Percentiles rank a stretch among this genome's conserved stretches.
Conservation (phyloP, 495 filamentous ascomycete genomes). For the Aspergillus bridgeri region DNA sequence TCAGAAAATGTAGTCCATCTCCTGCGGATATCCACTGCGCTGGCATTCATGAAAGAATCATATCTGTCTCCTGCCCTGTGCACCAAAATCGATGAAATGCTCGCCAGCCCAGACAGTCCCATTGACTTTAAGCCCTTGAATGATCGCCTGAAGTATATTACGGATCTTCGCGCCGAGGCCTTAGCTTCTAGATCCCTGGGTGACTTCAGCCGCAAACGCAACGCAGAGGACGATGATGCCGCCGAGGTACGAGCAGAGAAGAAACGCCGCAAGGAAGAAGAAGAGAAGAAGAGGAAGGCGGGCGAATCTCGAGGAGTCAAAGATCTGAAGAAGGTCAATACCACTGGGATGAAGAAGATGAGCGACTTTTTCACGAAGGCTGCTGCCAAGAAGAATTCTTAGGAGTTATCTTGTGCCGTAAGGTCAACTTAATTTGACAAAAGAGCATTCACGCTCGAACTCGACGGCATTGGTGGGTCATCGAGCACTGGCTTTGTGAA, state of each 20-base stretch:
- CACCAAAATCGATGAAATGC: slow-evolving; percentile 41
- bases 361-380: slow-evolving; percentile 88
- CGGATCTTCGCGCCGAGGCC: slow-evolving; percentile 64
- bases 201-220: slow-evolving; percentile 75
- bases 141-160: slow-evolving; percentile 60
- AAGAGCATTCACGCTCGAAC: neutral
- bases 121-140: slow-evolving; percentile 70
- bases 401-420: slow-evolving; percentile 4
- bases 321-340: slow-evolving; percentile 84
- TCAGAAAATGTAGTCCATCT: slow-evolving; percentile 54
- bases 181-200: slow-evolving; percentile 58
- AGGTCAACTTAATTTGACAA: neutral
- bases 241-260: slow-evolving; percentile 49
- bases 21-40: slow-evolving; percentile 68
- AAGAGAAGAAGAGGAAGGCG: slow-evolving; percentile 72
- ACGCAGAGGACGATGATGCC: slow-evolving; percentile 64
- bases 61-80: slow-evolving; percentile 61
- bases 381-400: slow-evolving; percentile 36
- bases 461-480: neutral
- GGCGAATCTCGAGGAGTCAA: slow-evolving; percentile 69
- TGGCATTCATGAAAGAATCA: slow-evolving; percentile 70
- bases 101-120: slow-evolving; percentile 42
- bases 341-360: slow-evolving; percentile 93
- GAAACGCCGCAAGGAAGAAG: slow-evolving; percentile 66
- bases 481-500: neutral